Conservation (phyloP, 805 yeast species). For the Wickerhamiella musiphila region DNA sequence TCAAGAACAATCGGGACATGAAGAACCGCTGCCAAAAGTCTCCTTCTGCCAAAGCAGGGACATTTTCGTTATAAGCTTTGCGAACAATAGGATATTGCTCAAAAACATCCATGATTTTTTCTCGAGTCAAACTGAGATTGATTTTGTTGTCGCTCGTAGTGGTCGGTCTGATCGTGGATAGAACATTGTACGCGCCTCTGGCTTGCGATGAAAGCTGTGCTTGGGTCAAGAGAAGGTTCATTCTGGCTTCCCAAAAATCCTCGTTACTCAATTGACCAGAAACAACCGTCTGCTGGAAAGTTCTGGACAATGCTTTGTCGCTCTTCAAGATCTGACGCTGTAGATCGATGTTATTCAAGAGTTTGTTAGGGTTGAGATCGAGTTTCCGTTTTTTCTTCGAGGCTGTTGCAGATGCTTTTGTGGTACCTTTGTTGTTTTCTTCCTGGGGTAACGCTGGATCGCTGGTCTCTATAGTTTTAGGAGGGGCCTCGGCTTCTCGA, state of each 20-base stretch:
- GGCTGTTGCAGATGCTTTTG: not conserved
- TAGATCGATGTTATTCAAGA: constrained; percentile 53
- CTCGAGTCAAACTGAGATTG: constrained; percentile 80
- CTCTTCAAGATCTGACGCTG: constrained; percentile 65
- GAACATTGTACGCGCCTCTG: constrained; percentile 82
- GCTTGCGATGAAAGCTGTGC: constrained; percentile 75
- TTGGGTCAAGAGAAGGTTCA: constrained; percentile 64
- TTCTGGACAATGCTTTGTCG: constrained; percentile 48
- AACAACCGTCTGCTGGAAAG: constrained; percentile 78
- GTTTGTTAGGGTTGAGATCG: constrained; percentile 36
- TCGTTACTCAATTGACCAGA: constrained; percentile 47
- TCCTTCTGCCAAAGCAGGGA: constrained; percentile 75
- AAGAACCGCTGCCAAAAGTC: constrained; percentile 95
- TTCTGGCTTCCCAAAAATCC: constrained; percentile 75
- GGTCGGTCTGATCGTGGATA: constrained; percentile 85
- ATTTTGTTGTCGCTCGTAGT: constrained; percentile 87
- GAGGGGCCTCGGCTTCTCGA: constrained; percentile 47
- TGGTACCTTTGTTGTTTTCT: too few species aligned
- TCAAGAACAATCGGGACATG: constrained; percentile 72
- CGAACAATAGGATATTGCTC: constrained; percentile 85
- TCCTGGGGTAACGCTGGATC: constrained; percentile 1
- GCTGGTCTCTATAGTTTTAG: constrained; percentile 28
- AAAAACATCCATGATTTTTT: constrained; percentile 75
- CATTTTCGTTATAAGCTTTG: constrained; percentile 76
- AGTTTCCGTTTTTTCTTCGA: constrained; percentile 4